phyloP scores from a whole-genome alignment of 129 eudicot species.

The Arctium lappa region DNA sequence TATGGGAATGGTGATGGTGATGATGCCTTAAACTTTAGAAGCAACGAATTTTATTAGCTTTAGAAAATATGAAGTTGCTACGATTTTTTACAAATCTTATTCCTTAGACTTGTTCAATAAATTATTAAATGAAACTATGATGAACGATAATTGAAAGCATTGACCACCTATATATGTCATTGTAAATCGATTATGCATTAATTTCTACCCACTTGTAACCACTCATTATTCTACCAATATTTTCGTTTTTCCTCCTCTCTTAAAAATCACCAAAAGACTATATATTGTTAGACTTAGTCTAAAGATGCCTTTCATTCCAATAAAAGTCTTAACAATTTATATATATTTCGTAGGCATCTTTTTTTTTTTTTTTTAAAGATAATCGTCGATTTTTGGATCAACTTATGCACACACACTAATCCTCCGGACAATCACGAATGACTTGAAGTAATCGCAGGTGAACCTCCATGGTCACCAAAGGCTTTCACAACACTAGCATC shows the following conservation, averaged over 20 bases:
- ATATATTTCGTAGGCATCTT: not conserved
- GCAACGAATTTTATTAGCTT: not conserved
- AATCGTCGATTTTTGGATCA: not conserved
- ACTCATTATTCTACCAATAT: conserved; percentile 25
- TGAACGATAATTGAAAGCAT: conserved; percentile 4
- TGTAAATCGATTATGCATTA: not conserved
- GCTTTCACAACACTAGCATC: not conserved
- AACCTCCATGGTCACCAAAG: not conserved
- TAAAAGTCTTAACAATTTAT: conserved; percentile 13
- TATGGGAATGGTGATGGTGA: not conserved
- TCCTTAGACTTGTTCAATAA: not conserved
- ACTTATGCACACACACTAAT: not conserved
- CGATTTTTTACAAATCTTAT: not conserved
- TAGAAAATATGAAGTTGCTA: not conserved
- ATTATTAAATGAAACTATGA: not conserved
- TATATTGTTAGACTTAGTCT: conserved; percentile 25
- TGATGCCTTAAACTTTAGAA: not conserved
- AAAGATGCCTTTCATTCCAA: conserved; percentile 12
- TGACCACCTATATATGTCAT: not conserved
- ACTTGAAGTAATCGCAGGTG: not conserved
- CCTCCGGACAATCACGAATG: too few relatives aligned
- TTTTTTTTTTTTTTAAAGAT: not conserved
- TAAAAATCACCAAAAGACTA: conserved; percentile 20
- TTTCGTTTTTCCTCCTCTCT: conserved; percentile 6
- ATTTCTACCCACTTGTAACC: conserved; percentile 26